phyloP scores from a whole-genome alignment of 2,329 filamentous ascomycete genomes.

The Colletotrichum cuscutae region DNA sequence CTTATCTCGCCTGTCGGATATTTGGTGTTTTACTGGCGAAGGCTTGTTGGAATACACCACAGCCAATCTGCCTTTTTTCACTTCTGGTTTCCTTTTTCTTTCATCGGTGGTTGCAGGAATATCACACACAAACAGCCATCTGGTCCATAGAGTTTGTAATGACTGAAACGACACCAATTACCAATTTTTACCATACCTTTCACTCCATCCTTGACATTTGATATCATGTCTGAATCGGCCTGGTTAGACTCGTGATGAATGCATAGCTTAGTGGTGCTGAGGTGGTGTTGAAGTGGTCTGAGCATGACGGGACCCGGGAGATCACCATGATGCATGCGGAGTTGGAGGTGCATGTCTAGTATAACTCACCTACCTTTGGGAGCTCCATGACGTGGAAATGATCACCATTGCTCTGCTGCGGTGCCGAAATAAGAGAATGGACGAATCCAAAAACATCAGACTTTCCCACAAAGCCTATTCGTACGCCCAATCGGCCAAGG shows the following conservation, averaged over 20 bases:
- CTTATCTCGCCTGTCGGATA: slow-evolving; percentile 21
- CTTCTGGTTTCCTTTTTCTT: background rate
- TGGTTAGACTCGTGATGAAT: background rate
- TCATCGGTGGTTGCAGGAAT: slow-evolving; percentile 22
- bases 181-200: background rate
- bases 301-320: slow-evolving; percentile 3
- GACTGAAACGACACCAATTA: slow-evolving; percentile 27
- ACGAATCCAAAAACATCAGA: background rate
- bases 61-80: background rate
- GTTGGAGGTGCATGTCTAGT: background rate
- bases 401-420: background rate
- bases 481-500: background rate
- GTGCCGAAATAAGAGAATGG: background rate
- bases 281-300: background rate
- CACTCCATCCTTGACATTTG: no score
- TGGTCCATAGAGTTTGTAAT: slow-evolving; percentile 16
- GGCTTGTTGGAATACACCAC: background rate
- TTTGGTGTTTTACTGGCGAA: slow-evolving; percentile 5
- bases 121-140: slow-evolving; percentile 4
- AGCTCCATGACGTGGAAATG: background rate
- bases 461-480: background rate
- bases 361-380: background rate
- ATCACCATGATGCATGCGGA: slow-evolving; percentile 19
- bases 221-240: background rate
- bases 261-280: background rate